Base-by-base conservation (phyloP, 2,329 filamentous ascomycete genomes). In the Colletotrichum lupini region DNA sequence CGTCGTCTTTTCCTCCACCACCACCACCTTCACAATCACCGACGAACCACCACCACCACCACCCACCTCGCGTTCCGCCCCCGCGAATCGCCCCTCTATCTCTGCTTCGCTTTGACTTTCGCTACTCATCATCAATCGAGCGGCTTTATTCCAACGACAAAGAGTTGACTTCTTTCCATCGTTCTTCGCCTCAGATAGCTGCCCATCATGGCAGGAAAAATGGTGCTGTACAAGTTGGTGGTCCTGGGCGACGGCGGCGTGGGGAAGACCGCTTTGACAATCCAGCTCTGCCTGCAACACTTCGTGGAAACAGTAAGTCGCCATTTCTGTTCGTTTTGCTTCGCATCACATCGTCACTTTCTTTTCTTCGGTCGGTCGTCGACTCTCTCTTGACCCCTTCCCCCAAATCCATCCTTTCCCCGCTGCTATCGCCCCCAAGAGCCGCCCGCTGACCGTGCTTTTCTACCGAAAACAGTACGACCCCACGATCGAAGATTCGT, bases 271-370 rank as follows among this genome's bases (percentile, higher is more conserved):
- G 95, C 95, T 80, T 87, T 98, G 81, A 98, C 95, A 72, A 98
- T 98, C 81, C 95, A 99, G 92, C 89, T 99, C 79, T 98, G 97
- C 83, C 87, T 98, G 81, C 97, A 98, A 85, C 97, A 99, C 85
- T 99, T 99, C 83, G 95, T 98, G 80, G 96, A 98, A 87, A 98
- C 95, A 75, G 90, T 92, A 85, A 85, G 90, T 87, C 73, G 55
- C 52, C 56, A 30, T 52, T 58, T n/a, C 46, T 64, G 37, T 49
- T 37, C 63, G 22, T 67, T 52, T 24, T 24, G 30, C 59, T 16
- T 19, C 32, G 49, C 56, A 56, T 58, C 68, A 67, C 49, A 58
- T 32, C 35, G 35, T 26, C 26, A 57, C 30, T 65, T 56, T 52
- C 46, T 55, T 59, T 32, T 30, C 53, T 7, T 46, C 53, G 42